Evolutionary conservation across 257 asterid genomes (phyloP), one percentile per base, ranked within the genome.

Genomic region (Cinchona pubescens): DNA sequence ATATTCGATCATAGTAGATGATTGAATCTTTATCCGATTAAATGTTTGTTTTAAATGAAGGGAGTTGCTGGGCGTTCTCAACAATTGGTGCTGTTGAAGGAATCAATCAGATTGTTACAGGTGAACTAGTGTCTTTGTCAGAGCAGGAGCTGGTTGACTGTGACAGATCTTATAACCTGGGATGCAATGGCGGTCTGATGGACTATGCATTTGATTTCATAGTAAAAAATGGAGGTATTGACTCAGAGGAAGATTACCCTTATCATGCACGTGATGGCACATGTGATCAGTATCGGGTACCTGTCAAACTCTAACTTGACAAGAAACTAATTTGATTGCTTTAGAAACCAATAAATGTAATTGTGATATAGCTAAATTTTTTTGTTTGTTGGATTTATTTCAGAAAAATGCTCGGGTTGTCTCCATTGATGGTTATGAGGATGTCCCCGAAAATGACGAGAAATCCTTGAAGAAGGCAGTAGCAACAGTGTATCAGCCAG

Each of bases 41-140:
- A 8, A 56, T 27, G 56, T 68, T 35, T 79, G 37, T n/a, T n/a
- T n/a, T n/a, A 30, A 45, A 37, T 81, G 72, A 80, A 94, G 98
- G 98, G 92, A 92, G 97, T 81, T 94, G 98, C 82, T 94, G 98
- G 98, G 96, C 98, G 29, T 94, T 94, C 86, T 94, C 98, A 0
- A 88, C 98, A 0, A 74, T 92, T 13, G 96, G 85, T 53, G 96
- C 97, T 5, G 90, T 94, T 42, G 98, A 94, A 83, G 98, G 98
- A 56, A 77, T 89, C 69, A 92, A 92, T 76, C 83, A 90, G 87
- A 92, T 94, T 69, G 91, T 75, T 38, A 92, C 97, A 0, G 97
- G 96, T 27, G 88, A 89, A 1, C 34, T 90, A 72, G 64, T 79
- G 8, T 37, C 78, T 61, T 76, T 94, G 58, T 94, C 98, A 0